Conservation (phyloP, 805 yeast genomes). For the Wickerhamomyces subpelliculosus region DNA sequence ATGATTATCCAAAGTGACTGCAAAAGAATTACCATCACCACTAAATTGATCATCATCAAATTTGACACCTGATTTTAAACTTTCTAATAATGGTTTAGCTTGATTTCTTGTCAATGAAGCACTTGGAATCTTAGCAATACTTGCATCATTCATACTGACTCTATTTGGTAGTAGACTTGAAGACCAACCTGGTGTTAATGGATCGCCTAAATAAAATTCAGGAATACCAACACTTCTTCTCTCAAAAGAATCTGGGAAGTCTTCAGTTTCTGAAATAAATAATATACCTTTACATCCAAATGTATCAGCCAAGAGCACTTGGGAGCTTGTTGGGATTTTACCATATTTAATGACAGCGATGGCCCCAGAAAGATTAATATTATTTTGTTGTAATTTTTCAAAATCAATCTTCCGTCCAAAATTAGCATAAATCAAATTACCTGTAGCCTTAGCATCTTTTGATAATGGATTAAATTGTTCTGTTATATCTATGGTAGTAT, state of each 20-base stretch:
- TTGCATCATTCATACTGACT: constrained; percentile 38
- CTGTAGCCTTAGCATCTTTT: constrained; percentile 46
- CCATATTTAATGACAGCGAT: constrained; percentile 61
- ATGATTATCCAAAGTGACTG: constrained; percentile 16
- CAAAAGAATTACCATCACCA: constrained; percentile 17
- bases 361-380: constrained; percentile 36
- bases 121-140: constrained; percentile 63
- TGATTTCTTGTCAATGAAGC: constrained; percentile 75
- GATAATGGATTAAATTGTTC: constrained; percentile 67
- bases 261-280: constrained; percentile 42
- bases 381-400: constrained; percentile 26
- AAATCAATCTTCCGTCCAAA: constrained; percentile 59
- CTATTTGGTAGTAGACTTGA: constrained; percentile 34
- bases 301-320: constrained; percentile 47
- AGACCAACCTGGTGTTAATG: constrained; percentile 73
- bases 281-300: constrained; percentile 59
- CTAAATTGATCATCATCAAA: constrained; percentile 11
- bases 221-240: constrained; percentile 47
- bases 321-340: constrained; percentile 39
- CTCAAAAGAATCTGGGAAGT: constrained; percentile 26
- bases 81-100: constrained; percentile 35
- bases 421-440: constrained; percentile 55
- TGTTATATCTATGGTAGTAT: constrained; percentile 21
- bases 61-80: constrained; percentile 11
- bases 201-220: constrained; percentile 67